Evolutionary conservation across 2,329 filamentous ascomycete species (phyloP).

Genomic region (Phoma sp.): DNA sequence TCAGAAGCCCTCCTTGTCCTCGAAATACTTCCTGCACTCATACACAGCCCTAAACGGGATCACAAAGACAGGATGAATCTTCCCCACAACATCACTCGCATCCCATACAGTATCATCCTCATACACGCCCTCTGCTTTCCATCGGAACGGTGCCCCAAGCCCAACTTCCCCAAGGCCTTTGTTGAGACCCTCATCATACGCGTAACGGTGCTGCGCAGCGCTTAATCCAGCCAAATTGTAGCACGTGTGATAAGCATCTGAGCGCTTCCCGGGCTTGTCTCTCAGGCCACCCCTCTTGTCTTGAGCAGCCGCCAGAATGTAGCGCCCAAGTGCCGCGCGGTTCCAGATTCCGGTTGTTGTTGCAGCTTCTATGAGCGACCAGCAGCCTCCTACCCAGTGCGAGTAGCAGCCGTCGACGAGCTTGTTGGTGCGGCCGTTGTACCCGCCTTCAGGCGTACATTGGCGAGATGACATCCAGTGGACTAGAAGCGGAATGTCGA

Average conservation of each 20-base stretch:
- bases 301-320: slow-evolving; percentile 90
- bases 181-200: slow-evolving; percentile 52
- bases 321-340: slow-evolving; percentile 83
- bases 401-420: slow-evolving; percentile 98
- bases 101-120: slow-evolving; percentile 67
- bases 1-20: slow-evolving; percentile 64
- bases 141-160: slow-evolving; percentile 54
- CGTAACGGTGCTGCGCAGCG: slow-evolving; percentile 74
- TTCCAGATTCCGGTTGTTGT: slow-evolving; percentile 70
- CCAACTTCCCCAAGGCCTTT: slow-evolving; percentile 34
- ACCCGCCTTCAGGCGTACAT: slow-evolving; percentile 88
- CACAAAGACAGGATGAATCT: slow-evolving; percentile 85
- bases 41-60: slow-evolving; percentile 76
- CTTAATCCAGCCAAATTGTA: slow-evolving; percentile 90
- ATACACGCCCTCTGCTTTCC: slow-evolving; percentile 55
- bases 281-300: slow-evolving; percentile 80
- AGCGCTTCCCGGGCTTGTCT: slow-evolving; percentile 89
- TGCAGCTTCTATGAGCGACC: slow-evolving; percentile 86
- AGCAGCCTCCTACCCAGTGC: slow-evolving; percentile 96
- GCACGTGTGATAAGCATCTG: slow-evolving; percentile 92
- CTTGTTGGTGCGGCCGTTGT: slow-evolving; percentile 95
- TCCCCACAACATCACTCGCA: slow-evolving; percentile 71
- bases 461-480: slow-evolving; percentile 91
- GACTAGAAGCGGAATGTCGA: slow-evolving; percentile 78
- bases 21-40: slow-evolving; percentile 70